Evolutionary conservation across 2,329 filamentous ascomycete genomes (phyloP).

Genomic region (Arthrobotrys megalospora): DNA sequence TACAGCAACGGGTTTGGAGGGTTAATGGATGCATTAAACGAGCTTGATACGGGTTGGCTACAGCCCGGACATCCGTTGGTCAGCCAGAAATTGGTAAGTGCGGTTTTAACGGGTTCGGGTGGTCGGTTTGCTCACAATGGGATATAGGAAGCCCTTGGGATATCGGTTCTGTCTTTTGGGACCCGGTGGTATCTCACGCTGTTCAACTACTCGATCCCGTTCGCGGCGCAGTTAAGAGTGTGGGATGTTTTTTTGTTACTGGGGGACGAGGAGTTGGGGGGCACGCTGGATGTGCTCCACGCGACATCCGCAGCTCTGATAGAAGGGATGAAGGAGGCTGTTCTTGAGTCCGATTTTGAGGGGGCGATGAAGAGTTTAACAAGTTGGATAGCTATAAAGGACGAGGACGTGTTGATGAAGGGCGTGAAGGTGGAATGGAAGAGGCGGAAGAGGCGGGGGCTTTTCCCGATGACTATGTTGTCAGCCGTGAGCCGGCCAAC

Average conservation of each 20-base stretch:
- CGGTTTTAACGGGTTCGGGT: constrained; percentile 9
- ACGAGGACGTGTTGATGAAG: constrained; percentile 93
- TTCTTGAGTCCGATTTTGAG: constrained; percentile 95
- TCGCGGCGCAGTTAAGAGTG: constrained; percentile 90
- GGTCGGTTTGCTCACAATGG: neutral
- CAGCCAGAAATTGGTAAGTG: constrained; percentile 81
- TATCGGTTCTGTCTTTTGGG: constrained; percentile 92
- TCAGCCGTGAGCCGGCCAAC: constrained; percentile 65
- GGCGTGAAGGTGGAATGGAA: constrained; percentile 91
- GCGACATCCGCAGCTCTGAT: constrained; percentile 91
- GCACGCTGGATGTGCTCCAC: constrained; percentile 88
- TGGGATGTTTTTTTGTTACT: constrained; percentile 99
- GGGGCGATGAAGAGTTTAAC: constrained; percentile 98
- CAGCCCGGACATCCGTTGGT: constrained; percentile 77
- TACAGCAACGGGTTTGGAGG: constrained; percentile 89
- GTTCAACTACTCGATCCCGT: constrained; percentile 97
- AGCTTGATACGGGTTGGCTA: constrained; percentile 90
- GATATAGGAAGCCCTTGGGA: constrained; percentile 78
- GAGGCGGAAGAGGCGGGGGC: constrained; percentile 65
- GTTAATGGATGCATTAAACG: constrained; percentile 85
- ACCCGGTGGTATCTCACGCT: constrained; percentile 97
- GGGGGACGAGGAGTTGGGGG: constrained; percentile 79
- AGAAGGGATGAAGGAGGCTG: constrained; percentile 87
- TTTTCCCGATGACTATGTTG: constrained; percentile 36
- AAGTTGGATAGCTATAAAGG: constrained; percentile 91